Evolutionary conservation across 139 green algal genomes (phyloP).

Genomic region (Chlorokybus atmophyticus): DNA sequence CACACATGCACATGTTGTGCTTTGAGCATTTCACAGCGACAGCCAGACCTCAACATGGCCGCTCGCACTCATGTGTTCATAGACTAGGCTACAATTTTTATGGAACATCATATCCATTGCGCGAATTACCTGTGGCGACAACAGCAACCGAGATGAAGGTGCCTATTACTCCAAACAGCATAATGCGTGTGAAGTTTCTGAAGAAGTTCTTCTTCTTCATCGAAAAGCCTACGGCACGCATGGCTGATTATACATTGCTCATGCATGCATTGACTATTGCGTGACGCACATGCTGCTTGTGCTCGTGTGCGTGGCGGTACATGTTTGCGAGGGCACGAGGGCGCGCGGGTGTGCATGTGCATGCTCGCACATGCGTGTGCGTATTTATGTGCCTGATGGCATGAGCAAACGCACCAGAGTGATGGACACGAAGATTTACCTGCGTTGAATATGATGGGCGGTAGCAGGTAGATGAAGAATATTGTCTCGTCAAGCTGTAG

Average conservation of each 20-base stretch:
- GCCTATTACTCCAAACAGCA: conserved; percentile 52
- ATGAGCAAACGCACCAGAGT: background rate
- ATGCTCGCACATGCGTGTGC: no score
- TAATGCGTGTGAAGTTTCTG: conserved; percentile 58
- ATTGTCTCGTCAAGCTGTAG: conserved; percentile 21
- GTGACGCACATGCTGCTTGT: background rate
- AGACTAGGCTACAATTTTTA: no score
- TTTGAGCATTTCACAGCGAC: no score
- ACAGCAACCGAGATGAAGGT: conserved; percentile 50
- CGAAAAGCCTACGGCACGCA: conserved; percentile 27
- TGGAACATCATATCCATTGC: no score
- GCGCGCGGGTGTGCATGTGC: no score
- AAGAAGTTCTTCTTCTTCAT: conserved; percentile 79
- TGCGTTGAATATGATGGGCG: conserved; percentile 30
- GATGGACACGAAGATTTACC: conserved; percentile 8
- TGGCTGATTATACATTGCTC: background rate
- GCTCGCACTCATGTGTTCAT: no score
- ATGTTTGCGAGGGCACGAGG: no score
- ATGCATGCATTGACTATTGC: background rate
- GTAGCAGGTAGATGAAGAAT: conserved; percentile 29
- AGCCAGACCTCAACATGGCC: no score
- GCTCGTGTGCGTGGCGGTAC: no score
- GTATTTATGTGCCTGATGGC: no score
- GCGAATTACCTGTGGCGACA: conserved; percentile 27
- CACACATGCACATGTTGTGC: no score